These are phyloP conservation scores for Aspergillus tamarii DNA, from an alignment of 2,329 filamentous ascomycete genomes.

Conservation along the genomic window DNA sequence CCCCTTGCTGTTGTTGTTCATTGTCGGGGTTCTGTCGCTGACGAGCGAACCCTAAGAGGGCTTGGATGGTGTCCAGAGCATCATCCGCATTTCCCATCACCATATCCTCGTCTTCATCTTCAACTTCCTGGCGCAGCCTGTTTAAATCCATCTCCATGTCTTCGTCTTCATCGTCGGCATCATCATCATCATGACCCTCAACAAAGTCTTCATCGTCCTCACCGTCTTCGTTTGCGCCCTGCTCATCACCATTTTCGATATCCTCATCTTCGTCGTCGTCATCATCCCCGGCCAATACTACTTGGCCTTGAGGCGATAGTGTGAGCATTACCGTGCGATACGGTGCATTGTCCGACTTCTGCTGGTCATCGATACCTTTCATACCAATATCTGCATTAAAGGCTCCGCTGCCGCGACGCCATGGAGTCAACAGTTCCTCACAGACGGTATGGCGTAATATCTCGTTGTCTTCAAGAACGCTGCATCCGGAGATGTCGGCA, in stretches of 20 bases:
- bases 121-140: slow-evolving; percentile 22
- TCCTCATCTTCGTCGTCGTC: slow-evolving; percentile 46
- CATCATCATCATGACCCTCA: slow-evolving; percentile 45
- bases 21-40: slow-evolving; percentile 25
- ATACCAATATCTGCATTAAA: slow-evolving; percentile 77
- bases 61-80: slow-evolving; percentile 74
- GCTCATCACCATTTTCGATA: slow-evolving; percentile 37
- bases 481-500: slow-evolving; percentile 86
- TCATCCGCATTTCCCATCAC: slow-evolving; percentile 61
- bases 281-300: slow-evolving; percentile 52
- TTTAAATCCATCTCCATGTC: slow-evolving; percentile 34
- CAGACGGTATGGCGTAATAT: slow-evolving; percentile 82
- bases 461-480: slow-evolving; percentile 76
- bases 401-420: slow-evolving; percentile 83
- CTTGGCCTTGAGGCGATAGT: slow-evolving; percentile 45
- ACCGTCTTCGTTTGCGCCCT: slow-evolving; percentile 50
- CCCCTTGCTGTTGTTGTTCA: slow-evolving; percentile 5
- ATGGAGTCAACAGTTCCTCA: slow-evolving; percentile 85
- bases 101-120: slow-evolving; percentile 52
- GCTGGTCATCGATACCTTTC: slow-evolving; percentile 81
- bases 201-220: slow-evolving; percentile 53
- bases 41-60: slow-evolving; percentile 73
- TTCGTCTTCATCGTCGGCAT: slow-evolving; percentile 52
- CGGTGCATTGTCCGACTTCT: slow-evolving; percentile 58
- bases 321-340: slow-evolving; percentile 45